Conservation (phyloP, 306 rosid genomes). For the Gastrolobium villosum region DNA sequence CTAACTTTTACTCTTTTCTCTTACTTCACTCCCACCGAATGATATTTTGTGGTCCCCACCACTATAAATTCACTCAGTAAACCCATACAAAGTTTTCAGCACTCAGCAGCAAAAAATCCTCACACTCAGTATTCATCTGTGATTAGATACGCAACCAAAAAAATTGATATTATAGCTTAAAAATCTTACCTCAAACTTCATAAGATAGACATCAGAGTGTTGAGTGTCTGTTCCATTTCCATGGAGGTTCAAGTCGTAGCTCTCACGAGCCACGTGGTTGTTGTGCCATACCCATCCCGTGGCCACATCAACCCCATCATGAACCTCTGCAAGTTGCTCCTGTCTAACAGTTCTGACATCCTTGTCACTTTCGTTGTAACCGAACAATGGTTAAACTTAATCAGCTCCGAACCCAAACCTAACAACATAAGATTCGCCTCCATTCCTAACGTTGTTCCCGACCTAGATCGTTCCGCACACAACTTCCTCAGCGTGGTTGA, state of each 20-base stretch:
- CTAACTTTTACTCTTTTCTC: no score
- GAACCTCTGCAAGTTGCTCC: conserved; percentile 54
- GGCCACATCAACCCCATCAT: conserved; percentile 69
- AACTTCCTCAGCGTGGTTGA: conserved; percentile 40
- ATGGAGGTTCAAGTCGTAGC: conserved; percentile 23
- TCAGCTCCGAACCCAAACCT: conserved; percentile 51
- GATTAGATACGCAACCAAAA: no score
- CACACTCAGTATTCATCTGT: no score
- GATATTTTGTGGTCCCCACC: no score
- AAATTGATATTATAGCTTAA: no score
- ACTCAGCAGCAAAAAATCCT: no score
- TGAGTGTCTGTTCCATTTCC: not conserved
- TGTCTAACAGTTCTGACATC: conserved; percentile 14
- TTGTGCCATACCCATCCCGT: conserved; percentile 56
- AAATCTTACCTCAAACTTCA: no score
- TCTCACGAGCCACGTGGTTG: conserved; percentile 50
- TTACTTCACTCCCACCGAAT: no score
- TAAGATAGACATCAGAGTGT: no score
- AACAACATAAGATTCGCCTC: conserved; percentile 45
- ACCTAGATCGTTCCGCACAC: conserved; percentile 9
- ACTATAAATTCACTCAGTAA: no score
- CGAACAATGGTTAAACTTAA: conserved; percentile 50
- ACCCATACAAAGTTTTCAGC: no score
- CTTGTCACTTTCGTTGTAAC: conserved; percentile 62
- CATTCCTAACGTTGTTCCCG: conserved; percentile 54